Base-by-base conservation (phyloP, 306 rosid genomes). In the Vigna trinervia region DNA sequence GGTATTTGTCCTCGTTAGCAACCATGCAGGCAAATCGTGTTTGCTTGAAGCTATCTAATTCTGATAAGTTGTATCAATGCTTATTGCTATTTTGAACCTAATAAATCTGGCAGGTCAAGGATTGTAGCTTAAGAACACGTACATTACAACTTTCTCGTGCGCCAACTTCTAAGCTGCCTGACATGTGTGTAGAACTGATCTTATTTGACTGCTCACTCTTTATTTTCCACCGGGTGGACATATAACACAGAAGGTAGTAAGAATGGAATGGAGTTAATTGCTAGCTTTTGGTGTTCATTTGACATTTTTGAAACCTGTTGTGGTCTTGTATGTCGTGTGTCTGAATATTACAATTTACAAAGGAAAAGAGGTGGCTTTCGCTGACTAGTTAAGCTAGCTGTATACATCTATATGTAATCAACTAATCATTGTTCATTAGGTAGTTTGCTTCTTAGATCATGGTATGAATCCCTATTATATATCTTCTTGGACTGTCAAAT, bases 81-180 rank as follows among this genome's bases (percentile, higher is more conserved):
- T 79, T 15, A 78, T 52, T 38, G n/a, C 28, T 15, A 71, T 60
- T 47, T 7, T 76, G 28, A 57, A 3, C 53, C 14, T 48, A 62
- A 73, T 20, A 23, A 60, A 39, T 71, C 17, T 17, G 45, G 66
- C 87, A 92, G 97, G 92, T 92, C 74, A 88, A 87, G 87, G 96
- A 92, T 72, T 92, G 96, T 88, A 92, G 96, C 89, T 80, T 92
- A 82, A 76, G 93, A 92, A 88, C 96, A 2, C 97, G 90, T 82
- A 62, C 63, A 73, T 79, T 90, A 83, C 97, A 92, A 85, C 85
- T 88, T 67, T 80, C 85, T 73, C 88, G 88, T 6, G 87, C 87
- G 50, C 87, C 88, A 32, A 84, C 86, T 73, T 78, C 88, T 28
- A 69, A 69, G 89, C 88, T 69, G 85, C 89, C 89, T 83, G 90